These are phyloP conservation scores for Neoscytalidium dimidiatum DNA, from an alignment of 2,329 filamentous ascomycete genomes.

Conservation along the genomic window DNA sequence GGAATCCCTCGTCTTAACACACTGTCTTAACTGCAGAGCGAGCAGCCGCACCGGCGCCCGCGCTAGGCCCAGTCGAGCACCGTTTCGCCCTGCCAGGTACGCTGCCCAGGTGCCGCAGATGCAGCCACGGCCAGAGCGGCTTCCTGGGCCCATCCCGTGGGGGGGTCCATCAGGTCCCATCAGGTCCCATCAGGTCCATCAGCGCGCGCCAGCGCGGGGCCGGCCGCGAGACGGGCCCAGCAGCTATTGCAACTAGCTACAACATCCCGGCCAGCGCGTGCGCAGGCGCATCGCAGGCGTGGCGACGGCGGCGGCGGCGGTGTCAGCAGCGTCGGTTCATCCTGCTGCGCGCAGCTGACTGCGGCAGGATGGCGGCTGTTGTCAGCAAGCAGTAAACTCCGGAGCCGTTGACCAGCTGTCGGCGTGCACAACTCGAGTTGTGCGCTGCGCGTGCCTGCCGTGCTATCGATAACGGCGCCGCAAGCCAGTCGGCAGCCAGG, in stretches of 20 bases:
- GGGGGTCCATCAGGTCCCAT: too few relatives aligned
- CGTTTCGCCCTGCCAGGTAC: constrained; percentile 10
- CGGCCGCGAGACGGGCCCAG: neutral
- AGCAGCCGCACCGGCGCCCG: neutral
- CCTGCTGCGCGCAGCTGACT: neutral
- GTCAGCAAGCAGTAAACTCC: too few relatives aligned
- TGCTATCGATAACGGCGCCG: neutral
- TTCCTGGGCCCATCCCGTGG: neutral
- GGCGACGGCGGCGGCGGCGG: neutral
- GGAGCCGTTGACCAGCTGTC: too few relatives aligned
- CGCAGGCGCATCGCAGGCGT: too few relatives aligned
- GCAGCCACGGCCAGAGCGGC: neutral
- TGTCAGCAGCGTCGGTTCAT: neutral
- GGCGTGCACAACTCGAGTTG: neutral
- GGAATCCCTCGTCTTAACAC: constrained; percentile 18
- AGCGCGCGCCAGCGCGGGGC: neutral
- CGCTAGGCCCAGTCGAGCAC: neutral
- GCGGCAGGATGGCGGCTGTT: neutral
- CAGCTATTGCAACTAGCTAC: too few relatives aligned
- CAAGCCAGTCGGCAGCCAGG: neutral
- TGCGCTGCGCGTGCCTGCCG: neutral
- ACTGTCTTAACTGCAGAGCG: neutral
- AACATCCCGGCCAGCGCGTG: too few relatives aligned
- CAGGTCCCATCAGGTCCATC: too few relatives aligned
- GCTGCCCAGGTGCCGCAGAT: neutral